Conservation (phyloP, 75 land plant species). For the Ceratopteris richardii region DNA sequence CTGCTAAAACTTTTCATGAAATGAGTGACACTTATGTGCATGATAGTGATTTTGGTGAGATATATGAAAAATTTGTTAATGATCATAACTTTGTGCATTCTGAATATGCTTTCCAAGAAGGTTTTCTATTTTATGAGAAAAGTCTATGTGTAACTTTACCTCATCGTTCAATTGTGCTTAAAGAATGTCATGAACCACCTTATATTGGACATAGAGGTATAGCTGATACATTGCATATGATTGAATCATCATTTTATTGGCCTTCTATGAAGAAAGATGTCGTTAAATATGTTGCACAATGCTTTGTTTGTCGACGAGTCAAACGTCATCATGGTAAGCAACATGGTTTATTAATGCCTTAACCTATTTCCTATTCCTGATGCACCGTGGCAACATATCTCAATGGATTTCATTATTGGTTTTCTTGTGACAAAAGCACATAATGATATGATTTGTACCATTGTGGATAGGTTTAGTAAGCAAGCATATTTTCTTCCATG, state of each 20-base stretch:
- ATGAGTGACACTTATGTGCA: no score
- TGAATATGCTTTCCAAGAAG: no score
- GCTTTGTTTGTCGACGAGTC: neutral
- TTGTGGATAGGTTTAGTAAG: neutral
- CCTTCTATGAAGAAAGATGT: neutral
- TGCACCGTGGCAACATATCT: neutral
- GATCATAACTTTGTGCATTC: no score
- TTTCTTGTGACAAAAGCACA: neutral
- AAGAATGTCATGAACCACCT: neutral
- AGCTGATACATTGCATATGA: neutral
- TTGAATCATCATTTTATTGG: neutral
- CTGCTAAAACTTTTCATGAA: no score
- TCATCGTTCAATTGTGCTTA: no score
- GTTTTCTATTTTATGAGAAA: no score
- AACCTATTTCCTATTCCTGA: neutral
- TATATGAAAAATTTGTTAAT: no score
- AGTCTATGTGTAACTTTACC: no score
- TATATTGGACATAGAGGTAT: slow-evolving; percentile 1
- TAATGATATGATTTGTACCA: neutral
- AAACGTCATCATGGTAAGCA: neutral
- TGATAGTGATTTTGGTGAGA: no score
- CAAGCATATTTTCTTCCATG: neutral
- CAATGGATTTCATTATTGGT: slow-evolving; percentile 1
- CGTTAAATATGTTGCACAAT: neutral
- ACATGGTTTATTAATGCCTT: neutral